Conservation (phyloP, 2,329 filamentous ascomycete species). For the Apiospora marii region DNA sequence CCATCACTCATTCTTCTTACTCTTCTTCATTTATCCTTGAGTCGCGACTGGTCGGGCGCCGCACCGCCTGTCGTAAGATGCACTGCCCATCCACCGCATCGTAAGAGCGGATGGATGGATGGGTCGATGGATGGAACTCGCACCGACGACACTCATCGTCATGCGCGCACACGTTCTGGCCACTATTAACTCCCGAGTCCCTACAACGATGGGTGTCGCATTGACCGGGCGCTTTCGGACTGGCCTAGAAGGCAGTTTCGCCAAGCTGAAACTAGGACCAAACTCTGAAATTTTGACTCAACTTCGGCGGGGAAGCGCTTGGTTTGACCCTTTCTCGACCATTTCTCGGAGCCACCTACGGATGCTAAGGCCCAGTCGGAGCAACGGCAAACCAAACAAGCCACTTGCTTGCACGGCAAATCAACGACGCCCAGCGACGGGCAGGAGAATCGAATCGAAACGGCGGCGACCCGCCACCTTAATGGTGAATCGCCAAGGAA, state of each 20-base stretch:
- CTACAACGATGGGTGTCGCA: not conserved
- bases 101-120: conserved; percentile 11
- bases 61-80: not conserved
- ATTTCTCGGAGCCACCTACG: conserved; percentile 3
- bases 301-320: conserved; percentile 1
- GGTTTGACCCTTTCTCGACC: not conserved
- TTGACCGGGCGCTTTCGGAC: not conserved
- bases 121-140: conserved; percentile 4
- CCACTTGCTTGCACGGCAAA: not conserved
- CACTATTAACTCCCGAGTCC: too few species aligned
- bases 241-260: conserved; percentile 1
- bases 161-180: not conserved
- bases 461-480: not conserved
- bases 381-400: conserved; percentile 2
- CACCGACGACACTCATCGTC: not conserved
- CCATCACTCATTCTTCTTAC: not conserved
- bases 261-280: conserved; percentile 14
- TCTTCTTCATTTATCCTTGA: not conserved
- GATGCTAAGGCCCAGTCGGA: not conserved
- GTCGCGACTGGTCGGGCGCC: not conserved
- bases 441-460: not conserved
- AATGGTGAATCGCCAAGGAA: conserved; percentile 17
- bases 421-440: conserved; percentile 5
- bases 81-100: not conserved
- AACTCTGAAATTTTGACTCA: conserved; percentile 16